Evolutionary conservation across 441 rosid genomes (phyloP).

Genomic region (Eutrema salsugineum): DNA sequence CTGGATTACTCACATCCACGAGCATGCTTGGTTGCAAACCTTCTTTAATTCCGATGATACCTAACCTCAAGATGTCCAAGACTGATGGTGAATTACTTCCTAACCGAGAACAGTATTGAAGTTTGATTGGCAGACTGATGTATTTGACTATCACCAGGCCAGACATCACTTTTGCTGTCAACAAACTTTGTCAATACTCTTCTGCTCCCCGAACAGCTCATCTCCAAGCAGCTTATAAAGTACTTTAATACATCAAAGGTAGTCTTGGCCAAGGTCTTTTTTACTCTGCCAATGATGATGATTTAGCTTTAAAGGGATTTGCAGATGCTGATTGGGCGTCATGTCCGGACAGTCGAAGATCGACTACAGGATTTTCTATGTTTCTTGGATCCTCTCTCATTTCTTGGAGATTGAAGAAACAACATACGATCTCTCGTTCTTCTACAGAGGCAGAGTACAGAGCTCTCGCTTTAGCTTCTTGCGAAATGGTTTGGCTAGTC

Average conservation of each 20-base stretch:
- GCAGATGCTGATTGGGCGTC: too few relatives aligned
- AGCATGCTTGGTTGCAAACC: not conserved
- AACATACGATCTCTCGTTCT: too few relatives aligned
- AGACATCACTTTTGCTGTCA: not conserved
- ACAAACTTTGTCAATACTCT: not conserved
- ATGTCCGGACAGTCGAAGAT: too few relatives aligned
- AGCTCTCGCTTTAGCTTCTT: too few relatives aligned
- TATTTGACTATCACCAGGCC: not conserved
- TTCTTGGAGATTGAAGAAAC: too few relatives aligned
- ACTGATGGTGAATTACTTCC: not conserved
- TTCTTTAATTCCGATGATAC: not conserved
- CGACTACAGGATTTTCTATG: too few relatives aligned
- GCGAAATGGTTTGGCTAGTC: too few relatives aligned
- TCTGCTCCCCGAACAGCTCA: not conserved
- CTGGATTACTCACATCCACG: not conserved
- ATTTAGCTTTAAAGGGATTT: too few relatives aligned
- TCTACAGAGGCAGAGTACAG: too few relatives aligned
- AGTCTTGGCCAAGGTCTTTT: not conserved
- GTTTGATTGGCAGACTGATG: not conserved
- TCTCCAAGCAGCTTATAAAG: not conserved
- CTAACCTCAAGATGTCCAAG: not conserved
- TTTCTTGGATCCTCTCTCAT: too few relatives aligned
- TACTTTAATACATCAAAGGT: not conserved
- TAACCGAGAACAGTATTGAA: too few relatives aligned
- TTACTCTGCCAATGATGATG: too few relatives aligned